Conservation (phyloP, 805 yeast species). For the Suhomyces pyralidae region DNA sequence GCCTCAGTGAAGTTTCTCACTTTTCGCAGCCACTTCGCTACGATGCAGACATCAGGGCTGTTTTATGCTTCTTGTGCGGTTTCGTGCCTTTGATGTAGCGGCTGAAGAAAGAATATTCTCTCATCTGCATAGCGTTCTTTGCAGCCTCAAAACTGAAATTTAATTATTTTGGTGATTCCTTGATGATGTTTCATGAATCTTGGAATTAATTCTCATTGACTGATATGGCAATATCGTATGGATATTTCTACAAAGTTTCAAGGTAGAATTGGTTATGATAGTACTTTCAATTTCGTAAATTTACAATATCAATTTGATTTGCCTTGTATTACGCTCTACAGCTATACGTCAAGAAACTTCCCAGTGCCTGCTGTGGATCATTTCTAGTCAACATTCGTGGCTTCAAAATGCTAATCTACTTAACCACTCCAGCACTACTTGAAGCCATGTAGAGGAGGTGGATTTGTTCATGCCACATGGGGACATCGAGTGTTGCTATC, state of each 20-base stretch:
- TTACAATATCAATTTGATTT: neutral
- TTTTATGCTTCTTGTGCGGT: neutral
- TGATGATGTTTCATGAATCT: neutral
- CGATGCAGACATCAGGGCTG: neutral
- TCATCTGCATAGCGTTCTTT: neutral
- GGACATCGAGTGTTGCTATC: slow-evolving; percentile 6
- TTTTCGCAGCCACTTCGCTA: neutral
- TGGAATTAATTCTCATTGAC: neutral
- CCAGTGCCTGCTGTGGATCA: neutral
- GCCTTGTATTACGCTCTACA: neutral
- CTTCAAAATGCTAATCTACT: neutral
- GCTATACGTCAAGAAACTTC: neutral
- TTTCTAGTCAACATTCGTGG: neutral
- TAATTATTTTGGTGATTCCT: neutral
- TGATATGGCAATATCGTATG: neutral
- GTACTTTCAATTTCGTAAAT: too few species aligned
- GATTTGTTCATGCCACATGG: neutral
- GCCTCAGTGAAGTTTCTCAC: neutral
- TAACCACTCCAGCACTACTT: neutral
- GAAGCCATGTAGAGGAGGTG: neutral
- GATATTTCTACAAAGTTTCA: too few species aligned
- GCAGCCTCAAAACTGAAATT: neutral
- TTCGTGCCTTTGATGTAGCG: too few species aligned
- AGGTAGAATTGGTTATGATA: too few species aligned
- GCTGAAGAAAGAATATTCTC: neutral